Percentiles rank a stretch among this genome's conserved stretches.
These are phyloP conservation scores for Camillea tinctor DNA, from an alignment of 2,329 filamentous ascomycete species.

Conservation along the genomic window DNA sequence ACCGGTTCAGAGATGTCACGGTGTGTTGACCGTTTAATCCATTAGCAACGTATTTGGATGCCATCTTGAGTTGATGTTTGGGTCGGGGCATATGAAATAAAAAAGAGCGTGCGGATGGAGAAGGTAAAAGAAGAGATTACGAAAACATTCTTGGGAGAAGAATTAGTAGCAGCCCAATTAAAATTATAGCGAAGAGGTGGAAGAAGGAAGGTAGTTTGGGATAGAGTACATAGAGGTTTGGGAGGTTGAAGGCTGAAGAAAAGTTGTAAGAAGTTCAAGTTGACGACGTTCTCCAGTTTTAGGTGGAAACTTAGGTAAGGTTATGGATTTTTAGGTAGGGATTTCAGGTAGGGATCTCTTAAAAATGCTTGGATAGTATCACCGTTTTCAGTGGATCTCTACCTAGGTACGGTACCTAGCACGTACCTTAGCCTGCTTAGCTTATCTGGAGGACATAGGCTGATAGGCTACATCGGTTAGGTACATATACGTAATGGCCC, in stretches of 20 bases:
- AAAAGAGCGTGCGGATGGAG: constrained; percentile 6
- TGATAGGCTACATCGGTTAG: neutral
- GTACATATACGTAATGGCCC: neutral
- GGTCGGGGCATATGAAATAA: neutral
- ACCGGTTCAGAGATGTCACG: constrained; percentile 74
- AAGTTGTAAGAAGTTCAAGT: too few relatives aligned
- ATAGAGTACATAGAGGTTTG: too few relatives aligned
- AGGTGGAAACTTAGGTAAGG: too few relatives aligned
- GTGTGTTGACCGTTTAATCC: constrained; percentile 43
- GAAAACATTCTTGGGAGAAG: neutral
- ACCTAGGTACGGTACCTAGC: neutral
- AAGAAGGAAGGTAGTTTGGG: neutral
- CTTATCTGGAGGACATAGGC: too few relatives aligned
- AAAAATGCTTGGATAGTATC: too few relatives aligned
- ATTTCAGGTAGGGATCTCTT: too few relatives aligned
- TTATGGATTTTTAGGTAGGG: too few relatives aligned
- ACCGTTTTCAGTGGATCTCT: neutral
- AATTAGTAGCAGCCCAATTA: too few relatives aligned
- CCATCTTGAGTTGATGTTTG: constrained; percentile 20
- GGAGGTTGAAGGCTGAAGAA: too few relatives aligned
- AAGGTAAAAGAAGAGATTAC: constrained; percentile 11
- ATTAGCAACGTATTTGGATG: constrained; percentile 21
- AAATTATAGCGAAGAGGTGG: too few relatives aligned
- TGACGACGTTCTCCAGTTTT: neutral
- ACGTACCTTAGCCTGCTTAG: too few relatives aligned